Evolutionary conservation across 2,329 filamentous ascomycete genomes (phyloP).

Genomic region (Microcera coccophila): DNA sequence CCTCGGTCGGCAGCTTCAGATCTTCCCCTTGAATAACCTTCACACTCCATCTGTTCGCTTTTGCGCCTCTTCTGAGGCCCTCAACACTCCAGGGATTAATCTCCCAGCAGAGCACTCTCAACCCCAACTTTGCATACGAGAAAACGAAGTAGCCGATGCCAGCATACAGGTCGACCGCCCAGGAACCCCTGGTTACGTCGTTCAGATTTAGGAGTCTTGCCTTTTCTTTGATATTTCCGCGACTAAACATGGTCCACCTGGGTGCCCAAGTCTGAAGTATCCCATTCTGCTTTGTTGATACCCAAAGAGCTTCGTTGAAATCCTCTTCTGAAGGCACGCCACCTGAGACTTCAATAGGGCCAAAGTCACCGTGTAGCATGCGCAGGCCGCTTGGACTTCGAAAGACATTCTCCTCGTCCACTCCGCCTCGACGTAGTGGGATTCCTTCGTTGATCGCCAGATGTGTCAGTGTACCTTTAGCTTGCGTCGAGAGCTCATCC

Average conservation of each 20-base stretch:
- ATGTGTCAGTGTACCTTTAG: slow-evolving; percentile 46
- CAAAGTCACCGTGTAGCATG: slow-evolving; percentile 73
- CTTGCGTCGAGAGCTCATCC: slow-evolving; percentile 40
- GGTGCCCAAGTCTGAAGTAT: slow-evolving; percentile 86
- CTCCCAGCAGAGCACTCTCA: slow-evolving; percentile 82
- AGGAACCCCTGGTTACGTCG: slow-evolving; percentile 28
- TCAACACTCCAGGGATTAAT: slow-evolving; percentile 86
- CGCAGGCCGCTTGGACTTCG: slow-evolving; percentile 68
- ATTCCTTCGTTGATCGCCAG: slow-evolving; percentile 61
- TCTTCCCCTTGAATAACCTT: slow-evolving; percentile 47
- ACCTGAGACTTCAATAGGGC: slow-evolving; percentile 37
- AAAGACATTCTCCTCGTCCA: slow-evolving; percentile 59
- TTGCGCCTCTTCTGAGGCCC: slow-evolving; percentile 71
- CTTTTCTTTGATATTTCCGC: slow-evolving; percentile 88
- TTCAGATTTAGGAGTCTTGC: slow-evolving; percentile 62
- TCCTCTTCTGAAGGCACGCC: slow-evolving; percentile 43
- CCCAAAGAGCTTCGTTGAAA: slow-evolving; percentile 72
- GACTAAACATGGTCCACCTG: slow-evolving; percentile 87
- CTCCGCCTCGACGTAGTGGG: slow-evolving; percentile 39
- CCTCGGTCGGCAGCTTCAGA: slow-evolving; percentile 35
- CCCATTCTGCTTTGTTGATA: slow-evolving; percentile 70
- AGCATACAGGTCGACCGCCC: slow-evolving; percentile 79
- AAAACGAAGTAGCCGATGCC: slow-evolving; percentile 95
- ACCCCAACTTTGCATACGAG: slow-evolving; percentile 68
- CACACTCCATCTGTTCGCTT: slow-evolving; percentile 63